phyloP scores from a whole-genome alignment of 2,329 filamentous ascomycete genomes.

The Aspergillus transmontanensis region DNA sequence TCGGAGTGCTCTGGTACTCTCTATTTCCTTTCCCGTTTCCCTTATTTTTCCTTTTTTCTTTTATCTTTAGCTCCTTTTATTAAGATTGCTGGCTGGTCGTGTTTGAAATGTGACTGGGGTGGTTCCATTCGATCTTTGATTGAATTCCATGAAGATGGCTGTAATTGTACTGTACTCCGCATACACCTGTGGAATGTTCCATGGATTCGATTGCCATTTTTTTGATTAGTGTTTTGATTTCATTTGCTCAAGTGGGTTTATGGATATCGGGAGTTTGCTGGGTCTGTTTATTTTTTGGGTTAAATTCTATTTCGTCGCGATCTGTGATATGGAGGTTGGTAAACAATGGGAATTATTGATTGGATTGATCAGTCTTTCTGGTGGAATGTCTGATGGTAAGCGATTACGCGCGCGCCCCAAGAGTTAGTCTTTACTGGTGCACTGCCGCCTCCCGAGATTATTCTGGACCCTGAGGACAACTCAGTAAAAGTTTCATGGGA shows the following conservation, averaged over 20 bases:
- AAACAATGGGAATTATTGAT: not conserved
- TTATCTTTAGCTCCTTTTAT: not conserved
- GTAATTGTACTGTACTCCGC: not conserved
- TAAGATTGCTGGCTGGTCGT: not conserved
- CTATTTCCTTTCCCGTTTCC: not conserved
- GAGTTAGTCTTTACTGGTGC: not conserved
- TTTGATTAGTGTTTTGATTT: not conserved
- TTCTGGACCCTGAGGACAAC: conserved; percentile 1
- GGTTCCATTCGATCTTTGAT: not conserved
- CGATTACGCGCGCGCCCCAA: not conserved
- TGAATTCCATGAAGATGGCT: not conserved
- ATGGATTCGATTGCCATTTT: not conserved
- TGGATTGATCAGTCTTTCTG: not conserved
- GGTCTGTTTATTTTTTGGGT: not conserved
- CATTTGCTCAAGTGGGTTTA: not conserved
- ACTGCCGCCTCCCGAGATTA: not conserved
- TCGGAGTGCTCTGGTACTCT: not conserved
- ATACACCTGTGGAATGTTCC: not conserved
- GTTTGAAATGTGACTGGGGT: not conserved
- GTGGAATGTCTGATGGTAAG: not conserved
- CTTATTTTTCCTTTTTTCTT: not conserved
- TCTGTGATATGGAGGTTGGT: not conserved
- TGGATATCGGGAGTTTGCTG: not conserved
- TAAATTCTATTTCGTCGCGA: not conserved
- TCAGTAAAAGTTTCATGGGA: not conserved